Evolutionary conservation across 768 basidiomycete genomes (phyloP).

Genomic region (Boletus speciosus): DNA sequence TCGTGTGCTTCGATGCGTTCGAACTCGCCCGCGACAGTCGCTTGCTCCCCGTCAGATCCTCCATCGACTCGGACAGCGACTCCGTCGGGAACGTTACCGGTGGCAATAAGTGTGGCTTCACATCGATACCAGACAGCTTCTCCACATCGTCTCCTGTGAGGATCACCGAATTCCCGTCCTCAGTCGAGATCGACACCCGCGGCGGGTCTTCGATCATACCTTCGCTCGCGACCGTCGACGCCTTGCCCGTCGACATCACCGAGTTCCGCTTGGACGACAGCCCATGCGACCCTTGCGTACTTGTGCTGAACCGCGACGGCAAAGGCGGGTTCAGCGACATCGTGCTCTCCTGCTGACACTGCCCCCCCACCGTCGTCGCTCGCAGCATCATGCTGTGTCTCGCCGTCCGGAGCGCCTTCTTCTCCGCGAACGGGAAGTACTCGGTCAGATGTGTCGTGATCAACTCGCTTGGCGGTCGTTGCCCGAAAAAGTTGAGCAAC

Average conservation of each 20-base stretch:
- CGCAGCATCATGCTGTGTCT: conserved; percentile 82
- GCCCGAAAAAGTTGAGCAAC: conserved; percentile 94
- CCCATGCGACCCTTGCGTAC: conserved; percentile 37
- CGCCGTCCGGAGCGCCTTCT: conserved; percentile 84
- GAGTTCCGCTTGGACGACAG: conserved; percentile 48
- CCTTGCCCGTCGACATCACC: conserved; percentile 35
- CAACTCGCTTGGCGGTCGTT: conserved; percentile 94
- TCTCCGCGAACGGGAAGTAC: conserved; percentile 93
- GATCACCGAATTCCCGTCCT: conserved; percentile 65
- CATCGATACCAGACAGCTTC: conserved; percentile 23
- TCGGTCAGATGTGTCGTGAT: conserved; percentile 93
- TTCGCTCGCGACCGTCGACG: conserved; percentile 20
- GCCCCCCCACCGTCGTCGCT: conserved; percentile 40
- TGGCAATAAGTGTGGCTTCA: conserved; percentile 62
- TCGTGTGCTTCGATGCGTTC: conserved; percentile 58
- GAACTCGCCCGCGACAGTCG: conserved; percentile 46
- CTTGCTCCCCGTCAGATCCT: conserved; percentile 41
- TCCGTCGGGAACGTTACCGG: conserved; percentile 77
- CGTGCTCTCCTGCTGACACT: conserved; percentile 43
- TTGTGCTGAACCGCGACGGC: conserved; percentile 39
- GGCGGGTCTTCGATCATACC: conserved; percentile 51
- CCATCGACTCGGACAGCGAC: conserved; percentile 77
- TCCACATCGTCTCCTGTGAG: conserved; percentile 50
- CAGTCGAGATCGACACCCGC: conserved; percentile 70
- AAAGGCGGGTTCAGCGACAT: conserved; percentile 40